Conservation (phyloP, 371 early-diverging fungal species). For the Chytridiales sp. region DNA sequence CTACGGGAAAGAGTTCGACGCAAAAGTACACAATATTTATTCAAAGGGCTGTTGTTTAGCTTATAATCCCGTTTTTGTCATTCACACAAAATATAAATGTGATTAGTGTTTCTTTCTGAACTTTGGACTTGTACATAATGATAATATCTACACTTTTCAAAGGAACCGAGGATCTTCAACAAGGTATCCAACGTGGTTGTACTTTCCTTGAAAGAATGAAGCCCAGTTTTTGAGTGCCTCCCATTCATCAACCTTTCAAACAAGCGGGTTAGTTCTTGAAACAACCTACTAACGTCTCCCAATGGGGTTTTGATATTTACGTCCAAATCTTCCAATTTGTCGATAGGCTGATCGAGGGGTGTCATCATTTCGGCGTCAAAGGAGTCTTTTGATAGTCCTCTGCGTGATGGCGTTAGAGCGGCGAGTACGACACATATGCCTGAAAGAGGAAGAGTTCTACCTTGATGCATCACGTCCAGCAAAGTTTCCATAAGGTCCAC, state of each 20-base stretch:
- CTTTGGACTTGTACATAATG: no score
- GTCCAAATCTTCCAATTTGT: constrained; percentile 75
- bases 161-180: no score
- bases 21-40: no score
- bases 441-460: not conserved
- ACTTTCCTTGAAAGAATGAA: constrained; percentile 69
- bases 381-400: constrained; percentile 86
- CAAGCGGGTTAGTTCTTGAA: no score
- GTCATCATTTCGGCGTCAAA: constrained; percentile 80
- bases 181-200: constrained; percentile 70
- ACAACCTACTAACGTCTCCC: no score
- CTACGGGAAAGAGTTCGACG: no score
- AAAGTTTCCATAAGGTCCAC: constrained; percentile 88
- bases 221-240: constrained; percentile 78
- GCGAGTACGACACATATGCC: not conserved
- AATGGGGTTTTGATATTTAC: no score
- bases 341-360: constrained; percentile 73
- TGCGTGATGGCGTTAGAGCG: constrained; percentile 71
- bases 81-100: no score
- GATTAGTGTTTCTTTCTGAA: no score
- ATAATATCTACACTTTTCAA: no score
- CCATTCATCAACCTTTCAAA: constrained; percentile 70
- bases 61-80: no score
- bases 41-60: no score
- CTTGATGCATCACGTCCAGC: constrained; percentile 53